These are phyloP conservation scores for Ogataea minuta DNA, from an alignment of 805 yeast genomes.

Conservation along the genomic window DNA sequence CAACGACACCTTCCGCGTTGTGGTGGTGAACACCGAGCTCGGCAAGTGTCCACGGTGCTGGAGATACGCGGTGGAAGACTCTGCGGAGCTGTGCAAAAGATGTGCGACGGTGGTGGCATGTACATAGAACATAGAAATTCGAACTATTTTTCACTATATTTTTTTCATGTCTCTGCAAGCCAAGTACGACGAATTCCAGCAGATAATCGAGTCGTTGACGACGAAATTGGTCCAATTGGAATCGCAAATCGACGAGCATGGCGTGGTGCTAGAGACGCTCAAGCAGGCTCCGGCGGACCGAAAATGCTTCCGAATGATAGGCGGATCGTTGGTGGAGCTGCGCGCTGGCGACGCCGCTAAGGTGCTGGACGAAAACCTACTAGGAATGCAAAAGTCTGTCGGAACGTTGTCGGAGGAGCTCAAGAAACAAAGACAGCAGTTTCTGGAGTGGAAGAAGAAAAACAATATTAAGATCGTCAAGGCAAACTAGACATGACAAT, in stretches of 20 bases:
- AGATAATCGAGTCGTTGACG: slow-evolving; percentile 44
- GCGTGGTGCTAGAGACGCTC: slow-evolving; percentile 60
- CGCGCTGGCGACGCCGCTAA: slow-evolving; percentile 74
- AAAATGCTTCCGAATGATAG: slow-evolving; percentile 89
- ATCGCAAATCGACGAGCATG: slow-evolving; percentile 45
- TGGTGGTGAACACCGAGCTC: slow-evolving; percentile 37
- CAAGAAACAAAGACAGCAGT: slow-evolving; percentile 38
- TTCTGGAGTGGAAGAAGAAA: slow-evolving; percentile 49
- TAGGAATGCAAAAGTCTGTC: slow-evolving; percentile 44
- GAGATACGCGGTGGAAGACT: slow-evolving; percentile 61
- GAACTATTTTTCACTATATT: background rate
- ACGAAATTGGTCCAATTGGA: slow-evolving; percentile 48
- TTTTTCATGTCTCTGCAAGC: slow-evolving; percentile 36
- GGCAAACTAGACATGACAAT: slow-evolving; percentile 15
- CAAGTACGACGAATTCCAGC: slow-evolving; percentile 52
- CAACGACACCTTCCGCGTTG: slow-evolving; percentile 34
- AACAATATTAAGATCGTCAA: slow-evolving; percentile 48
- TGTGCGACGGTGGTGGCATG: slow-evolving; percentile 47
- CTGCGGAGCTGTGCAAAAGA: slow-evolving; percentile 59
- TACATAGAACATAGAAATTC: slow-evolving; percentile 6
- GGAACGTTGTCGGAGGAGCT: slow-evolving; percentile 40
- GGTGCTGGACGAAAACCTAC: slow-evolving; percentile 53
- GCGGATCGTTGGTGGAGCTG: slow-evolving; percentile 85
- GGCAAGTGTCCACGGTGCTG: slow-evolving; percentile 93
- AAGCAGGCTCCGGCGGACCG: slow-evolving; percentile 52